A percentile compares a stretch with the other conserved stretches of the same genome.
phyloP scores from a whole-genome alignment of 2,329 filamentous ascomycete genomes.

The Aspergillus oerlinghausenensis region DNA sequence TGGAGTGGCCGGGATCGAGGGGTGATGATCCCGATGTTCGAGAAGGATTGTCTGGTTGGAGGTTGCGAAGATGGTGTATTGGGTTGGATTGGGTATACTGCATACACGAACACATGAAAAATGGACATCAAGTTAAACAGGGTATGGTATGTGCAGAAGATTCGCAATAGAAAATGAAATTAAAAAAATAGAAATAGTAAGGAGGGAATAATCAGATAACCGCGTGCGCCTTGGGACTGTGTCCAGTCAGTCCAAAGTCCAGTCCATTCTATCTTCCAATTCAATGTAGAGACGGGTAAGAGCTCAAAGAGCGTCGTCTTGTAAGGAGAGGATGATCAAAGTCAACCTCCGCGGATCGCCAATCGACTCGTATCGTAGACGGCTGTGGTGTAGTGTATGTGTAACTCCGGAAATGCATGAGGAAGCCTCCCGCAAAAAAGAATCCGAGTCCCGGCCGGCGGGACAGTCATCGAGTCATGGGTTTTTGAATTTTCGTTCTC shows the following conservation, averaged over 20 bases:
- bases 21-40: background rate
- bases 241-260: background rate
- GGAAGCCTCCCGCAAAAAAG: background rate
- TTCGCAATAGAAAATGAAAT: background rate
- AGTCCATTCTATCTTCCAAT: background rate
- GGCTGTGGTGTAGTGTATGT: background rate
- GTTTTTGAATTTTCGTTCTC: background rate
- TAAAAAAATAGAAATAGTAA: background rate
- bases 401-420: background rate
- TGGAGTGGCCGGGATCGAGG: too few relatives aligned
- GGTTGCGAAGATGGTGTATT: background rate
- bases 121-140: background rate
- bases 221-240: background rate
- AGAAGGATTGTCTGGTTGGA: background rate
- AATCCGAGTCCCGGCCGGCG: background rate
- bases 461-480: background rate
- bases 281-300: background rate
- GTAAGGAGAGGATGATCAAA: background rate
- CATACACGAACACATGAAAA: background rate
- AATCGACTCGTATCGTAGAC: background rate
- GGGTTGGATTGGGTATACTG: background rate
- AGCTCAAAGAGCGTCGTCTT: background rate
- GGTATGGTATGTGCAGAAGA: background rate
- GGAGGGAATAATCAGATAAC: background rate
- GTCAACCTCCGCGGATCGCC: background rate